Evolutionary conservation across 306 rosid species (phyloP).

Genomic region (Senna siamea): DNA sequence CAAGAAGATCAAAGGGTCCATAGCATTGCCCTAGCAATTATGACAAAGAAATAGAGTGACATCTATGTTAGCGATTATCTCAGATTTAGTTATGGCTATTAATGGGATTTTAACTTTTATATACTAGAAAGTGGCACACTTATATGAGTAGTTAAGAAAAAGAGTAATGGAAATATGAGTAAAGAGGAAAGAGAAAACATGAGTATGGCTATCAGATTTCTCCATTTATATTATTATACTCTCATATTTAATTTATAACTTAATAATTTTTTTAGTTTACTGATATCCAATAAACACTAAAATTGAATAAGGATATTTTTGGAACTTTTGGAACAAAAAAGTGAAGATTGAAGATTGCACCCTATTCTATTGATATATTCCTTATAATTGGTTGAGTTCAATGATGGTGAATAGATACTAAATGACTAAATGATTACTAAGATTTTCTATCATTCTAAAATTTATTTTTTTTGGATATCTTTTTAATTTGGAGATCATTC

Average conservation of each 20-base stretch:
- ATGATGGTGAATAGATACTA: neutral
- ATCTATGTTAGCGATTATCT: neutral
- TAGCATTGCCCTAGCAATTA: no score
- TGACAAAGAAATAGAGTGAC: neutral
- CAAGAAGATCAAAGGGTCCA: no score
- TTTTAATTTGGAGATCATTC: no score
- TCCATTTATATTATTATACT: neutral
- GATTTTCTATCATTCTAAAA: neutral
- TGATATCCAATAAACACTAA: neutral
- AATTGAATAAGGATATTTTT: neutral
- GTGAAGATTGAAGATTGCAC: neutral
- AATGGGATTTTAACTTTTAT: neutral
- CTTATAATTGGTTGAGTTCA: neutral
- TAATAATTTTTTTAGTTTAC: neutral
- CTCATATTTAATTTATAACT: no score
- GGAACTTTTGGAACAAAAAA: neutral
- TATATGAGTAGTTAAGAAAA: no score
- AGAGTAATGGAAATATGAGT: no score
- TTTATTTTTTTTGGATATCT: no score
- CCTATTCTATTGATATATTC: neutral
- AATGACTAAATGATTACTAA: conserved; percentile 1
- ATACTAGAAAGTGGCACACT: neutral
- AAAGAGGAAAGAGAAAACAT: no score
- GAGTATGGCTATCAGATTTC: neutral
- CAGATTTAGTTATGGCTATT: neutral